Base-by-base conservation (phyloP, 805 yeast species). In the Scheffersomyces coipomensis region DNA sequence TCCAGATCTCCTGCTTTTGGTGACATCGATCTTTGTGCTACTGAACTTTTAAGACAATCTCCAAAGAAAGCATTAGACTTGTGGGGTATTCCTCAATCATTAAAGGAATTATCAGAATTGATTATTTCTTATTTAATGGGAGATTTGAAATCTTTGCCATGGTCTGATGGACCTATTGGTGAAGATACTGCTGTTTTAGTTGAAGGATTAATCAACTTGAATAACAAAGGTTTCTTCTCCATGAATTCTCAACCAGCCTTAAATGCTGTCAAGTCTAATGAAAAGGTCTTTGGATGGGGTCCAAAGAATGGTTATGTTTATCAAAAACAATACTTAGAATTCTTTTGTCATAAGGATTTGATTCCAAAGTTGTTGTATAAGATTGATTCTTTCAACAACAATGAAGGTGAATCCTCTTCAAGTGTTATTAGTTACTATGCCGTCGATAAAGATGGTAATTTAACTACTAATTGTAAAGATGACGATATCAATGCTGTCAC, bases 1-100 rank as follows among this genome's bases (percentile, higher is more conserved):
- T 87, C 97, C 3, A 75, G 96, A 43, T 93, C 98, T 31, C 99
- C 99, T 4, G 98, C 98, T 2, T 90, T 85, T 65, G 96, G 96
- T 53, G 95, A 87, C 48, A 74, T 89, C 42, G 96, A 88, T 58
- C 73, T 85, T 38, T 83, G 82, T 50, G 93, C 91, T 16, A 78
- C 88, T 25, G 81, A 84, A 19, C 70, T 89, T 55, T 78, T 90
- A 51, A 79, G 96, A 62, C 96, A 88, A 61, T 79, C 90, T 2
- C 82, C 88, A 3, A 81, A 83, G 45, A 83, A 81, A 60, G 89
- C 95, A 1, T 66, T 81, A 23, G 88, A 86, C 53, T 66, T 91
- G 44, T 93, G 99, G 99, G 96, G 96, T 2, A 63, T 72, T 29
- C 99, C 99, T 21, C 68, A 64, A 18, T 53, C 72, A 11, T 56